These are phyloP conservation scores for Edaphochlamys debaryana DNA, from an alignment of 139 green algal species.

Conservation along the genomic window DNA sequence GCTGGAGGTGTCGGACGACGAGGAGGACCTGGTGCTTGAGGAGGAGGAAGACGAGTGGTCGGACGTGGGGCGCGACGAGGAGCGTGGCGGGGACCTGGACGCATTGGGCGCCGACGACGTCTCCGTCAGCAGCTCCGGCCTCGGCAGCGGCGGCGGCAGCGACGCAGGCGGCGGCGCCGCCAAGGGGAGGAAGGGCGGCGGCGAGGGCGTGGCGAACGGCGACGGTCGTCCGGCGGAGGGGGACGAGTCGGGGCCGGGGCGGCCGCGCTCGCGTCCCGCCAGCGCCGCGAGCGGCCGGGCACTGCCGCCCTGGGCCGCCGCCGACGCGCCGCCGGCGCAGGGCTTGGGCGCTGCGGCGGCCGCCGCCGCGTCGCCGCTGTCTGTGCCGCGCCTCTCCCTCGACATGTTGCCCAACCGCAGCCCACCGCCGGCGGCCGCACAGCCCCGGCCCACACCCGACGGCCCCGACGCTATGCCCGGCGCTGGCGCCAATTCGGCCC, in stretches of 20 bases:
- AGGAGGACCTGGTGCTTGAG: slow-evolving; percentile 1
- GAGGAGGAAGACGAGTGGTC: not conserved
- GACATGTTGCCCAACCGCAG: not conserved
- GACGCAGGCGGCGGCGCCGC: not conserved
- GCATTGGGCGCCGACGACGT: not conserved
- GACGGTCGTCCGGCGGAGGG: not conserved
- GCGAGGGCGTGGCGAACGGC: no score
- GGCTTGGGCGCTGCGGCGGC: no score
- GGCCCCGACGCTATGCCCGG: no score
- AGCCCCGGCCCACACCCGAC: no score
- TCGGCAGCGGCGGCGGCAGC: not conserved
- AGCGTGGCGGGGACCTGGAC: not conserved
- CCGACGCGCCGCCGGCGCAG: no score
- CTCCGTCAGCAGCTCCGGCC: not conserved
- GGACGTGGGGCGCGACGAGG: not conserved
- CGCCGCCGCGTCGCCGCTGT: no score
- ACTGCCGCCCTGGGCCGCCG: no score
- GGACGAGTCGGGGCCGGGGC: no score
- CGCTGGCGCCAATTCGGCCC: no score
- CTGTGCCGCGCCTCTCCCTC: not conserved
- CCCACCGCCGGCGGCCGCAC: not conserved
- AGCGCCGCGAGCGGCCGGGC: no score
- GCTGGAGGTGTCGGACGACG: not conserved
- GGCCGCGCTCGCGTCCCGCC: not conserved
- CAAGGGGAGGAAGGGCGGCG: not conserved